These are phyloP conservation scores for Argentina anserina DNA, from an alignment of 306 rosid genomes.

Conservation along the genomic window DNA sequence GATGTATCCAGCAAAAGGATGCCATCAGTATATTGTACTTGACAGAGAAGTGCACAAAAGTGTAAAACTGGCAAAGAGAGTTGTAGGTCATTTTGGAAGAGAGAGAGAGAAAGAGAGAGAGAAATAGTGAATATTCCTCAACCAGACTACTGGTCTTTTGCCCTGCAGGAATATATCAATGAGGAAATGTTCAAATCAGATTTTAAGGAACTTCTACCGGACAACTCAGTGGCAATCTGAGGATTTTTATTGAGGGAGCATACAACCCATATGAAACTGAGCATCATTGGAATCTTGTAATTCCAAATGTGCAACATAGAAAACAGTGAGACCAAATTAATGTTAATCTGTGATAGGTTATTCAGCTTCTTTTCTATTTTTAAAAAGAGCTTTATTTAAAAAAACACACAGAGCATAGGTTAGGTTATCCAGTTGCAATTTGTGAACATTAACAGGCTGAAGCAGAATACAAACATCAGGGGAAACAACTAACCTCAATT, in stretches of 20 bases:
- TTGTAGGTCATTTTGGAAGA: too few species aligned
- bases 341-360: background rate
- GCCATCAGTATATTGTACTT: background rate
- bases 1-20: background rate
- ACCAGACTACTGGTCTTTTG: background rate
- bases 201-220: background rate
- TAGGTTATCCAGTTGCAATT: background rate
- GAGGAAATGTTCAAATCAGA: background rate
- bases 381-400: background rate
- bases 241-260: background rate
- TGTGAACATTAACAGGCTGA: background rate
- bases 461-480: background rate
- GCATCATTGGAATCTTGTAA: background rate
- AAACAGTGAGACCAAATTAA: background rate
- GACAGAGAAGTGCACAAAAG: background rate
- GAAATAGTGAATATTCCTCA: too few species aligned
- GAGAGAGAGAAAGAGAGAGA: too few species aligned
- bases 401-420: background rate
- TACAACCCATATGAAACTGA: background rate
- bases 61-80: too few species aligned
- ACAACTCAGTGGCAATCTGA: background rate
- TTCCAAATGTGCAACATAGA: background rate
- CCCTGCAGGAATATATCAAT: background rate
- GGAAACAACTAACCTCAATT: conserved; percentile 61
- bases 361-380: background rate